A percentile compares a stretch with the other conserved stretches of the same genome.
phyloP scores from a whole-genome alignment of 225 moss, liverwort and hornwort species.

The Takakia lepidozioides region DNA sequence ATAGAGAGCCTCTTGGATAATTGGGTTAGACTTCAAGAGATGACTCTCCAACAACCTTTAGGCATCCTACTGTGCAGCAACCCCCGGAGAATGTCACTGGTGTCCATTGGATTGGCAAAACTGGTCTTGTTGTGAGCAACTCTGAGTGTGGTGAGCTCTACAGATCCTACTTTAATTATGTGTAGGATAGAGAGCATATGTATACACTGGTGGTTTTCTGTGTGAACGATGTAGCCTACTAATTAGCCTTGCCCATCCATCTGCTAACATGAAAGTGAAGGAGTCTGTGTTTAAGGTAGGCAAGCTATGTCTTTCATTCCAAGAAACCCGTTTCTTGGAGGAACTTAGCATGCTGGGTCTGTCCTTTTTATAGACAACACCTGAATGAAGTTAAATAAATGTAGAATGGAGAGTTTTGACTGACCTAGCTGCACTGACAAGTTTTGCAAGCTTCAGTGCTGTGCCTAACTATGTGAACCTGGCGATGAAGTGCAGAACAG shows the following conservation, averaged over 20 bases:
- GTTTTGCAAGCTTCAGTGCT: too few relatives aligned
- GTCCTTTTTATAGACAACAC: too few relatives aligned
- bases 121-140: constrained; percentile 74
- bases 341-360: too few relatives aligned
- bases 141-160: constrained; percentile 56
- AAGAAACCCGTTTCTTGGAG: too few relatives aligned
- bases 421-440: constrained; percentile 9
- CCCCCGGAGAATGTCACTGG: constrained; percentile 19
- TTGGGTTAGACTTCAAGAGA: constrained; percentile 31
- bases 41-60: not conserved
- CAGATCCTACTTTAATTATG: too few relatives aligned
- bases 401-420: constrained; percentile 8
- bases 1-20: constrained; percentile 50
- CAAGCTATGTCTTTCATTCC: too few relatives aligned
- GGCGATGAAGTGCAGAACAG: constrained; percentile 32
- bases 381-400: too few relatives aligned
- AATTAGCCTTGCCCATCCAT: too few relatives aligned
- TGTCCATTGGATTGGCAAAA: constrained; percentile 76
- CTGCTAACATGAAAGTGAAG: too few relatives aligned
- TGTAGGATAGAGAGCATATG: too few relatives aligned
- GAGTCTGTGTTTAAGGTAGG: too few relatives aligned
- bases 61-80: constrained; percentile 8
- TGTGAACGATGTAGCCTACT: not conserved
- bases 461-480: not conserved
- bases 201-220: too few relatives aligned